phyloP scores from a whole-genome alignment of 164 flowering plant species.

The Macadamia integrifolia region DNA sequence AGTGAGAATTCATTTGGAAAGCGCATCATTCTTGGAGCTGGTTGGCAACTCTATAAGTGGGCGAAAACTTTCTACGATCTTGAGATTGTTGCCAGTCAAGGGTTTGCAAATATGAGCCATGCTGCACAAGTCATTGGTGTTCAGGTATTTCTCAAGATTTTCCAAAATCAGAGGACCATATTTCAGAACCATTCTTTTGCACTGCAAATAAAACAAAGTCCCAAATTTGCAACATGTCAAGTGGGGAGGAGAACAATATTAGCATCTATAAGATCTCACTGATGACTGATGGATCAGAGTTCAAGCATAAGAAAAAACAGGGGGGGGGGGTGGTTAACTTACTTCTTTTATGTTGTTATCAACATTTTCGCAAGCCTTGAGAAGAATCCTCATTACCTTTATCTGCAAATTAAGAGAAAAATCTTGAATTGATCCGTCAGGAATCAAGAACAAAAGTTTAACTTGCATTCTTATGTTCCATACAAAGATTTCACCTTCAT shows the following conservation, averaged over 20 bases:
- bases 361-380: constrained; percentile 17
- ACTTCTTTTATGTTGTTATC: constrained; percentile 14
- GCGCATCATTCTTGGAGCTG: neutral
- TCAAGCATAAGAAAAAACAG: neutral
- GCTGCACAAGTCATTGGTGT: constrained; percentile 16
- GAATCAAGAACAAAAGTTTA: neutral
- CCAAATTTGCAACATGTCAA: neutral
- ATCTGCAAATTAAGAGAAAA: constrained; percentile 8
- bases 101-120: constrained; percentile 12
- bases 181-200: constrained; percentile 20
- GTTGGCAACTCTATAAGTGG: constrained; percentile 2
- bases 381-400: constrained; percentile 13
- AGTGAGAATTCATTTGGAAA: neutral
- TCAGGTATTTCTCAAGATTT: constrained; percentile 14
- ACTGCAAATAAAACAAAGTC: constrained; percentile 11
- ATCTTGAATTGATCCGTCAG: too few relatives aligned
- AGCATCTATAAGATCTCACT: too few relatives aligned
- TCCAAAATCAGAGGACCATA: constrained; percentile 18
- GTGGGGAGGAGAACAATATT: neutral
- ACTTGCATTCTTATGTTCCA: too few relatives aligned
- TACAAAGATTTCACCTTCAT: constrained; percentile 11
- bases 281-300: neutral
- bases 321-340: neutral
- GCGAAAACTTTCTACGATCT: neutral
- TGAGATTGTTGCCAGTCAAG: neutral